Base-by-base conservation (phyloP, 2,329 filamentous ascomycete species). In the Lecanicillium sp. region DNA sequence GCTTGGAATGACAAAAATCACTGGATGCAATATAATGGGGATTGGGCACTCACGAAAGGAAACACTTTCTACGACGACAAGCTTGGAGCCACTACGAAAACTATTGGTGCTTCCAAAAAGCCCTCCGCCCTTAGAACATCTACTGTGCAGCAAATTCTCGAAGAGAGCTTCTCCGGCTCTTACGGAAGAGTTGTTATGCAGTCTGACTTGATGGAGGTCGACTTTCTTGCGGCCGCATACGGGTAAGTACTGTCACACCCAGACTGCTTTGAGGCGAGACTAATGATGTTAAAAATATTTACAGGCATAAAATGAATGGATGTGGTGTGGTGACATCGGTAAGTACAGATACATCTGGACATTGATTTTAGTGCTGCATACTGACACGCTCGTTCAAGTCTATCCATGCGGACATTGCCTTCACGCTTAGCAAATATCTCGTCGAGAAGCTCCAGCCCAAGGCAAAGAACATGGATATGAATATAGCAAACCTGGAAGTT, bases 1-100 rank as follows among this genome's bases (percentile, higher is more conserved):
- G 70, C 70, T 0, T 89, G 83, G 61, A 79, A 88, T 50, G 66
- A 77, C 49, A 85, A 85, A 66, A 81, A 75, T 46, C 86, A 87
- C 54, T 79, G 75, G 74, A 65, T 77, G 30, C 66, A 70, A 49
- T 78, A 77, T 52, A 59, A 70, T 45, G 80, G 84, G 44, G 79
- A 87, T 57, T 88, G 81, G 78, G 75, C 71, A 16, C 64, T 87
- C 28, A 78, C 71, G 44, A 88, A 88, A 66, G 31, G 75, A 74
- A 41, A 65, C 63, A 35, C 69, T 75, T 34, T 62, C 67, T 30
- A 70, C 85, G 51, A 64, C n/a, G n/a, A n/a, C n/a, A n/a, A n/a
- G n/a, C n/a, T n/a, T n/a, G n/a, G n/a, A n/a, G n/a, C n/a, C n/a
- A n/a, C n/a, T n/a, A n/a, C n/a, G n/a, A n/a, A n/a, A n/a, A n/a